A percentile compares a stretch with the other conserved stretches of the same genome.
phyloP scores from a whole-genome alignment of 208 protist species.

The Trichomonas vaginalis region DNA sequence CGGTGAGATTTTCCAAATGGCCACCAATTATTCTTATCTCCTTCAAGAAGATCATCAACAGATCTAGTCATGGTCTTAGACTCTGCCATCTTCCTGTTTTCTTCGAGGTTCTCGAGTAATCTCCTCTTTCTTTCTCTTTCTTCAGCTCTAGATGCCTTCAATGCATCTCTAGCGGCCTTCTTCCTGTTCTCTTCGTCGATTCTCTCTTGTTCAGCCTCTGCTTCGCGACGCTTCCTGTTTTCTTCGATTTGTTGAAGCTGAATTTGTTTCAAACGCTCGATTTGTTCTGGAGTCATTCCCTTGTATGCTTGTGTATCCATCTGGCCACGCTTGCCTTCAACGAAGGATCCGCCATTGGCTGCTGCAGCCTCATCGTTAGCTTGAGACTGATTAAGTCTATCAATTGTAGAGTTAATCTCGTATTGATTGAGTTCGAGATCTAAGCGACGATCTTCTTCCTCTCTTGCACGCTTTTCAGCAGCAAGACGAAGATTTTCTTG shows the following conservation, averaged over 20 bases:
- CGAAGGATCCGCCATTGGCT: neutral
- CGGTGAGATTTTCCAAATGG: neutral
- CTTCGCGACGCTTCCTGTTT: neutral
- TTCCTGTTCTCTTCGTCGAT: neutral
- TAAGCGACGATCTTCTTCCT: neutral
- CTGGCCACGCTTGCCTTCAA: neutral
- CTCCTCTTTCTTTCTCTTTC: neutral
- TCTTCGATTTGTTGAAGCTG: neutral
- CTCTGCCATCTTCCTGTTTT: neutral
- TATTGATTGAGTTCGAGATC: neutral
- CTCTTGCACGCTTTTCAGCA: neutral
- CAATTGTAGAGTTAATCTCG: neutral
- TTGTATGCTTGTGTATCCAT: neutral
- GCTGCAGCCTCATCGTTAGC: neutral
- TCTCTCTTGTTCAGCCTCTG: neutral
- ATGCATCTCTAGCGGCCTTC: neutral
- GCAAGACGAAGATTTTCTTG: neutral
- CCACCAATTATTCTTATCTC: neutral
- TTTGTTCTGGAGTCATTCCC: neutral
- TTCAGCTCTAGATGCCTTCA: neutral
- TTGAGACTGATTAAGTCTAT: neutral
- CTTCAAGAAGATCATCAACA: neutral
- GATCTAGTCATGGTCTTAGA: neutral
- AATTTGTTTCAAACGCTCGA: neutral
- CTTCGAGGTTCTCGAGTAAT: neutral